phyloP scores from a whole-genome alignment of 345 rosid species.

The Luvunga scandens region DNA sequence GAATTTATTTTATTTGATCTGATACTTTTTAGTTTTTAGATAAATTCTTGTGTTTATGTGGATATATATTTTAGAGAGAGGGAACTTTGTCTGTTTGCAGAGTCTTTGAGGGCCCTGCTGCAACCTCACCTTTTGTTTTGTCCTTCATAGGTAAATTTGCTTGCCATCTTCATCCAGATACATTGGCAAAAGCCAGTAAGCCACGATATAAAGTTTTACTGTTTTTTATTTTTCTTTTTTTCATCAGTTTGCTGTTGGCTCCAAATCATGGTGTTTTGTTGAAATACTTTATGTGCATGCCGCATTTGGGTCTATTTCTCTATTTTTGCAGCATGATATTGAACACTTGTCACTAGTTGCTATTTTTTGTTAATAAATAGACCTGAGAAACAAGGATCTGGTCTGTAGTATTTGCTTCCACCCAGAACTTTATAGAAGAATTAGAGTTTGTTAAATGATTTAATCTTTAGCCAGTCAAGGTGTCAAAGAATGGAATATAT shows the following conservation, averaged over 20 bases:
- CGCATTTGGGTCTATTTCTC: not conserved
- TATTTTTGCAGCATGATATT: not conserved
- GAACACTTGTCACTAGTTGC: not conserved
- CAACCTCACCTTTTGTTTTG: not conserved
- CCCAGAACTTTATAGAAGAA: not conserved
- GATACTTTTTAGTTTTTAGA: not conserved
- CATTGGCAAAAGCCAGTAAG: not conserved
- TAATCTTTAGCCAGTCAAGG: not conserved
- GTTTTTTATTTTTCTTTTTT: not conserved
- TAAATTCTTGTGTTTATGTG: not conserved
- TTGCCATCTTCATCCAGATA: not conserved
- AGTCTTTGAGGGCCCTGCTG: not conserved
- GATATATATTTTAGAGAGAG: not conserved
- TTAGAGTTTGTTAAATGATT: not conserved
- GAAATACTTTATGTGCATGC: not conserved
- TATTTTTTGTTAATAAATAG: not conserved
- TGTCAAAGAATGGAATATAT: not conserved
- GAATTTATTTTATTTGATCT: not conserved
- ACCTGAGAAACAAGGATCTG: not conserved
- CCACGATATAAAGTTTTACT: too few relatives aligned
- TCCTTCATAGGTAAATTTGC: not conserved
- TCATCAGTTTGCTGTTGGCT: not conserved
- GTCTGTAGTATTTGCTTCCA: not conserved
- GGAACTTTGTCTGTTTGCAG: not conserved
- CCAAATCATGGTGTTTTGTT: not conserved